A percentile compares a stretch with the other conserved stretches of the same genome.
phyloP scores from a whole-genome alignment of 2,329 filamentous ascomycete species.

The Diaporthe ampelina region DNA sequence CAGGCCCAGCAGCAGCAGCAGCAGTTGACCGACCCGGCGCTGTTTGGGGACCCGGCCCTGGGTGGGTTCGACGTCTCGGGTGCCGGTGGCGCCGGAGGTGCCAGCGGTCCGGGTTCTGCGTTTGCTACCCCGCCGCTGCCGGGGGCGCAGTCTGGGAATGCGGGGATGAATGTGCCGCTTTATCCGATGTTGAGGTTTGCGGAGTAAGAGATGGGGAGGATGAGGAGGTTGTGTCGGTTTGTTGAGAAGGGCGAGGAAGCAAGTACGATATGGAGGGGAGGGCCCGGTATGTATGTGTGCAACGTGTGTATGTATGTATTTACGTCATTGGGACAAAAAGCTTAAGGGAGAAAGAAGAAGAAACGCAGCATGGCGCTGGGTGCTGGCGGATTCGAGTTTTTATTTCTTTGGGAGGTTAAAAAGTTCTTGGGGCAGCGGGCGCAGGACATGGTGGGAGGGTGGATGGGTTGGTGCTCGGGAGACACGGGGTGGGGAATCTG shows the following conservation, averaged over 20 bases:
- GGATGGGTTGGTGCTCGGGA: not conserved
- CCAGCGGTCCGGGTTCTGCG: not conserved
- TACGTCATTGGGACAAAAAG: not conserved
- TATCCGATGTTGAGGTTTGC: conserved; percentile 38
- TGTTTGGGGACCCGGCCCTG: conserved; percentile 36
- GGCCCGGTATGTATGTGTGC: no score
- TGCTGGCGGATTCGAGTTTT: conserved; percentile 4
- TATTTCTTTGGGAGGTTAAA: not conserved
- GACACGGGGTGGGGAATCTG: not conserved
- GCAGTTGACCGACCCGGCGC: conserved; percentile 33
- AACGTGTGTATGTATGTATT: not conserved
- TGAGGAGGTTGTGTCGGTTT: not conserved
- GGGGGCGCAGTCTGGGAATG: not conserved
- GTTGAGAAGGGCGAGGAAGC: no score
- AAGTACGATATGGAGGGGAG: no score
- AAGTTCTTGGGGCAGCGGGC: not conserved
- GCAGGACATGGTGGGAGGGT: not conserved
- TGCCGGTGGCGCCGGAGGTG: not conserved
- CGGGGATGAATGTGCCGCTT: conserved; percentile 30
- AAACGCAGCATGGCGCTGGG: conserved; percentile 25
- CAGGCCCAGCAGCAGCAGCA: not conserved
- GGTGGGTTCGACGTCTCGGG: conserved; percentile 31
- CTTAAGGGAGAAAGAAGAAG: not conserved
- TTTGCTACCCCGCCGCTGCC: conserved; percentile 34
- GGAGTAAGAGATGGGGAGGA: not conserved